Evolutionary conservation across 495 filamentous ascomycete species (phyloP).

Genomic region (Achaetomiella virescens): DNA sequence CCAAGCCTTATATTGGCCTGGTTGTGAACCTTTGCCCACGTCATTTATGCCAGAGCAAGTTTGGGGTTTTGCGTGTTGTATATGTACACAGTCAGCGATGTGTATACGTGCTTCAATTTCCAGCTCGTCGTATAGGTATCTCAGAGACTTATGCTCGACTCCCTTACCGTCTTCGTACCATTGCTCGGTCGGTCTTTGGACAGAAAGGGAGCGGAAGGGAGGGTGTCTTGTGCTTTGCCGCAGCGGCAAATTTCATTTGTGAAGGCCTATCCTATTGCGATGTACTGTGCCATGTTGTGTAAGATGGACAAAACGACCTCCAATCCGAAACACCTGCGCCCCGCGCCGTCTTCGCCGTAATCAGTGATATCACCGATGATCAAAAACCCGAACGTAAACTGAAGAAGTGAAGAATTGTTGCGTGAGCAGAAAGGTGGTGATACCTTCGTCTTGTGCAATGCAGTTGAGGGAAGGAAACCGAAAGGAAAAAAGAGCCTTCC

Average conservation of each 20-base stretch:
- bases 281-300: background rate
- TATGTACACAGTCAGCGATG: too few species aligned
- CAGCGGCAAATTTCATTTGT: background rate
- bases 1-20: background rate
- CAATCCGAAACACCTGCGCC: background rate
- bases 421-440: too few species aligned
- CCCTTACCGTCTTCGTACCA: background rate
- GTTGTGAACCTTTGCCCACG: too few species aligned
- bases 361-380: background rate
- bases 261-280: background rate
- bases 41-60: background rate
- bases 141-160: too few species aligned
- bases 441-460: too few species aligned
- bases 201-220: background rate
- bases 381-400: background rate
- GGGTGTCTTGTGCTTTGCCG: background rate
- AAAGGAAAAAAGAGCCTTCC: background rate
- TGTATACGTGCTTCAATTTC: too few species aligned
- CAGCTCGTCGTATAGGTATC: too few species aligned
- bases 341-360: constrained; percentile 1
- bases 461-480: background rate
- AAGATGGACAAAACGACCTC: background rate
- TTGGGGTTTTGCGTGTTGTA: background rate
- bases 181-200: background rate
- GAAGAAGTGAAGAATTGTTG: background rate